Base-by-base conservation (phyloP, 768 basidiomycete genomes). In the Phaeotremella fagi region DNA sequence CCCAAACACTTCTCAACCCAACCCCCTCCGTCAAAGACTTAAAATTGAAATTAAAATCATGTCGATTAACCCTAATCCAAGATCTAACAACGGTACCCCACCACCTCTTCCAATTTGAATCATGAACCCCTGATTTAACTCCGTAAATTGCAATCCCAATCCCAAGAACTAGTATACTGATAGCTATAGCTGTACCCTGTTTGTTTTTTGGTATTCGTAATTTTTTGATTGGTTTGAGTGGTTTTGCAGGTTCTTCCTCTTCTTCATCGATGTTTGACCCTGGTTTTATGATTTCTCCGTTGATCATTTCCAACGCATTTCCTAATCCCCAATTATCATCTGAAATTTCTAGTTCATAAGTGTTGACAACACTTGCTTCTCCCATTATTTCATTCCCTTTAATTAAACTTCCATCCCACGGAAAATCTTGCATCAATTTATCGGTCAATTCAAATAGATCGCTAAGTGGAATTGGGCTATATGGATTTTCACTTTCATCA, bases 361-460 rank as follows among this genome's bases (percentile, higher is more conserved):
- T 73, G 18, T 43, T 50, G 0, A 75, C 66, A 7, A 66, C 66
- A 50, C 69, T 70, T 5, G 59, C 56, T 5, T 44, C 33, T 5
- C 71, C 72, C 66, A 75, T 60, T 38, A 75, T 61, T 33, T 75
- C 72, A 24, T 25, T 45, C 12, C 68, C 69, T 1, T 61, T 48
- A 16, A 75, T 61, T 0, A 41, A 52, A 3, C 57, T 47, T 15
- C 67, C 64, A 42, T 65, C 64, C 49, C 61, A 71, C 0, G 75
- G 75, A 50, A 64, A 68, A 18, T 57, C 28, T 0, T 28, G 27
- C 57, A 66, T 63, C 2, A 75, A 55, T 12, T 52, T 41, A 37
- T 67, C 66, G 0, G 73, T 68, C 22, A 64, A 44, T 4, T 51
- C 44, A 45, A 75, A 75, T 0, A 75, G 53, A 47, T 55, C 60